Conservation (phyloP, 805 yeast species). For the Yamadazyma phyllophila region DNA sequence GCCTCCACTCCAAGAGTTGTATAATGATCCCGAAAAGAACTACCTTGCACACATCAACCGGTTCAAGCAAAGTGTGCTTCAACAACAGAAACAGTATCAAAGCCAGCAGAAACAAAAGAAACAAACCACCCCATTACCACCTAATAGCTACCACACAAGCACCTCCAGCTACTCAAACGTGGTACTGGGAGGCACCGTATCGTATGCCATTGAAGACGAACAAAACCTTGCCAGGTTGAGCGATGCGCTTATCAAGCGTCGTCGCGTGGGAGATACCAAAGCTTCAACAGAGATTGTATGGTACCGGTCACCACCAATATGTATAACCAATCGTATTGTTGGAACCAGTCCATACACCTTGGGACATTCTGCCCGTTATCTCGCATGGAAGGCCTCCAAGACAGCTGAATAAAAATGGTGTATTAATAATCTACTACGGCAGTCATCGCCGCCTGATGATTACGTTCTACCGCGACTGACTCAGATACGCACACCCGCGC, state of each 20-base stretch:
- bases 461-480: no score
- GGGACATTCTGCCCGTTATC: slow-evolving; percentile 73
- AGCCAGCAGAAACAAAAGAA: slow-evolving; percentile 4
- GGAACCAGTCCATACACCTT: slow-evolving; percentile 31
- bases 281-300: slow-evolving; percentile 42
- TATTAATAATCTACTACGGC: neutral
- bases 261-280: slow-evolving; percentile 17
- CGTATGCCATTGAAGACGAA: slow-evolving; percentile 28
- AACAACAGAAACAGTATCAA: slow-evolving; percentile 2
- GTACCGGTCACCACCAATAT: slow-evolving; percentile 66
- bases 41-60: slow-evolving; percentile 4
- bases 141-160: slow-evolving; percentile 23
- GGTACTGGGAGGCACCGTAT: slow-evolving; percentile 37
- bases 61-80: slow-evolving; percentile 4
- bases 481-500: no score
- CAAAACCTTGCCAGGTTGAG: slow-evolving; percentile 19
- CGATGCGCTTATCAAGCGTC: slow-evolving; percentile 25
- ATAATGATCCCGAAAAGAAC: slow-evolving; percentile 1
- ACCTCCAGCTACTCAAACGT: slow-evolving; percentile 36
- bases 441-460: neutral
- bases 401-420: neutral
- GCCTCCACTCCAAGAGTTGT: slow-evolving; percentile 5
- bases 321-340: slow-evolving; percentile 21
- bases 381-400: slow-evolving; percentile 43
- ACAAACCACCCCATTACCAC: slow-evolving; percentile 5